phyloP scores from a whole-genome alignment of 1,284 basidiomycete genomes.

The Sphagnurus paluster region DNA sequence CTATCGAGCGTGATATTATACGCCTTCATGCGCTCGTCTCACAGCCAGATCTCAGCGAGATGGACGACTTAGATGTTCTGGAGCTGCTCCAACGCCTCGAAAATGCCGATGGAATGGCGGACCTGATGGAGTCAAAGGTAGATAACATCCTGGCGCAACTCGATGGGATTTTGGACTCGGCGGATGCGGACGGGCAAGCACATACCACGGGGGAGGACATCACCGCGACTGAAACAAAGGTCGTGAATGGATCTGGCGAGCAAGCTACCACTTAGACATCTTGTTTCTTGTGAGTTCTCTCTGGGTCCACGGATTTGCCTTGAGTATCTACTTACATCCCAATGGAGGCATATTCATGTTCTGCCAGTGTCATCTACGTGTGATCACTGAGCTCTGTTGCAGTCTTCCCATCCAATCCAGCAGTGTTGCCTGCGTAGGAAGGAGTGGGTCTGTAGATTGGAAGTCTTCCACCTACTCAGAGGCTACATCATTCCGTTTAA shows the following conservation, averaged over 20 bases:
- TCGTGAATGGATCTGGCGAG: not conserved
- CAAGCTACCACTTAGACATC: not conserved
- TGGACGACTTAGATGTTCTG: constrained; percentile 40
- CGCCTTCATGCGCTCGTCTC: constrained; percentile 36
- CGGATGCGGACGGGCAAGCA: constrained; percentile 39
- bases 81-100: constrained; percentile 53
- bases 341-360: too few species aligned
- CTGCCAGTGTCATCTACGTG: too few species aligned
- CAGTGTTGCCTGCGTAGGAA: too few species aligned
- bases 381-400: too few species aligned
- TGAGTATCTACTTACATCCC: too few species aligned
- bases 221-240: not conserved
- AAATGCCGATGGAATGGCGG: constrained; percentile 52
- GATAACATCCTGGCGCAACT: constrained; percentile 57
- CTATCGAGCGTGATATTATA: constrained; percentile 38
- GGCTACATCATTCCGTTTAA: too few species aligned
- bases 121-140: constrained; percentile 55
- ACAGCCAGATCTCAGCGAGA: constrained; percentile 31
- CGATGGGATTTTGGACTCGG: constrained; percentile 48
- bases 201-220: not conserved
- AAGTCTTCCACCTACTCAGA: too few species aligned
- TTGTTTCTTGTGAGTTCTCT: too few species aligned
- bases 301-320: too few species aligned
- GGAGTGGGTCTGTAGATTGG: too few species aligned
- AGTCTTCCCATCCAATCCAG: too few species aligned